Base-by-base conservation (phyloP, 768 basidiomycete genomes). In the Lactifluus hygrophoroides region DNA sequence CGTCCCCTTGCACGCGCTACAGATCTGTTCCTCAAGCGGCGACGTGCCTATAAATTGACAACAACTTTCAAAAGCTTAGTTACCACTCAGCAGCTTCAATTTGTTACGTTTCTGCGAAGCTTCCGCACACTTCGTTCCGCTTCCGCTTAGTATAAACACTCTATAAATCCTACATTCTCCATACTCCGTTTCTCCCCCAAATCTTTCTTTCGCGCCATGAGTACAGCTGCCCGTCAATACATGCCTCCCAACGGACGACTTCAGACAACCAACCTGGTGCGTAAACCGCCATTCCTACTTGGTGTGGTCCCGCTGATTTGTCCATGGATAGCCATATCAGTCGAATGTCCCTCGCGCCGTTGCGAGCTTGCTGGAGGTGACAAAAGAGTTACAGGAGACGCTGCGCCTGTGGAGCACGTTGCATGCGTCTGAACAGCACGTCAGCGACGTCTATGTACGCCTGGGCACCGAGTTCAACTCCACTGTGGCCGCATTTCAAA, bases 381-480 rank as follows among this genome's bases (percentile, higher is more conserved):
- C 92, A n/a, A 88, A 87, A 65, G 78, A 81, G 55, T 81, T 98
- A 17, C 84, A 94, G 65, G 83, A 88, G 16, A 72, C 79, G 1
- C 78, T 94, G 46, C 76, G 73, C 27, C 78, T 78, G 58, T 94
- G 93, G 92, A 80, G 84, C 49, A 61, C 72, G 1, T 74, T 77
- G 3, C 74, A 79, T 45, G 82, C 82, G 1, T 72, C 78, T 1
- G 86, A 91, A 53, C 74, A 71, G 14, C 76, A 90, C 67, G 91
- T 98, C 66, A 91, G 88, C 76, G 84, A 95, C 69, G 80, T 89
- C 53, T 98, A 93, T 69, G 89, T 98, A 54, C 80, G 83, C 65
- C 80, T 96, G 16, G 93, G 92, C 44, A 87, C 88, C 67, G 87
- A 94, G 64, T 94, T 96, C 75, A 93, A 94, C 70, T 72, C 78